Conservation (phyloP, 108 stramenopile species). For the Stephanodiscus minutulus region DNA sequence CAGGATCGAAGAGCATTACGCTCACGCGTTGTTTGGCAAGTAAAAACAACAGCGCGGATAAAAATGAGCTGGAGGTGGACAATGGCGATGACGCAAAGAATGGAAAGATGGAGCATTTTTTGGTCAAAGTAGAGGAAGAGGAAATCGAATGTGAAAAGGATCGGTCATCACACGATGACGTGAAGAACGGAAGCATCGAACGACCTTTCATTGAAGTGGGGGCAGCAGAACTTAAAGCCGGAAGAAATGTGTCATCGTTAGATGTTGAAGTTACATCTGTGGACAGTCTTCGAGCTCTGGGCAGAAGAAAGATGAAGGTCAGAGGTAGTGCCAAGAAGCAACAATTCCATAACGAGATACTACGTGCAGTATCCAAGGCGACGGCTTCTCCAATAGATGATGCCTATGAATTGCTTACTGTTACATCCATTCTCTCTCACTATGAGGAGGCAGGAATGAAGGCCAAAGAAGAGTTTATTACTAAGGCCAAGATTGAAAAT, state of each 20-base stretch:
- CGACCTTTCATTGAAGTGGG: too few species aligned
- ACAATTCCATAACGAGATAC: slow-evolving; percentile 26
- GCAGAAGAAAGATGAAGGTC: background rate
- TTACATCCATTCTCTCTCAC: slow-evolving; percentile 56
- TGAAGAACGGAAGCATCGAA: too few species aligned
- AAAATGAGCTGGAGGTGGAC: background rate
- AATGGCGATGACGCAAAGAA: background rate
- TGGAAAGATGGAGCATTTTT: background rate
- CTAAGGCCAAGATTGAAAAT: too few species aligned
- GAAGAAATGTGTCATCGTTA: background rate
- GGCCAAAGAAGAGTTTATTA: background rate
- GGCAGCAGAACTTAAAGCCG: background rate
- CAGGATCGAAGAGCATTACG: background rate
- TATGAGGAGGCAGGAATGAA: slow-evolving; percentile 15
- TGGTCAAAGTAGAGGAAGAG: background rate
- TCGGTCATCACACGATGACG: too few species aligned
- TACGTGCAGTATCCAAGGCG: slow-evolving; percentile 6
- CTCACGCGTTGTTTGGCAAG: background rate
- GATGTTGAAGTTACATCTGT: background rate
- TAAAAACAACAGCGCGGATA: background rate
- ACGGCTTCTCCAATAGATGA: slow-evolving; percentile 19
- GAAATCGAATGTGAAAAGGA: background rate
- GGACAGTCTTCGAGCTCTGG: background rate
- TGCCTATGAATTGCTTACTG: slow-evolving; percentile 43
- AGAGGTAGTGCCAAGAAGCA: background rate